phyloP scores from a whole-genome alignment of 2,329 filamentous ascomycete genomes.

The Fusarium sp. region DNA sequence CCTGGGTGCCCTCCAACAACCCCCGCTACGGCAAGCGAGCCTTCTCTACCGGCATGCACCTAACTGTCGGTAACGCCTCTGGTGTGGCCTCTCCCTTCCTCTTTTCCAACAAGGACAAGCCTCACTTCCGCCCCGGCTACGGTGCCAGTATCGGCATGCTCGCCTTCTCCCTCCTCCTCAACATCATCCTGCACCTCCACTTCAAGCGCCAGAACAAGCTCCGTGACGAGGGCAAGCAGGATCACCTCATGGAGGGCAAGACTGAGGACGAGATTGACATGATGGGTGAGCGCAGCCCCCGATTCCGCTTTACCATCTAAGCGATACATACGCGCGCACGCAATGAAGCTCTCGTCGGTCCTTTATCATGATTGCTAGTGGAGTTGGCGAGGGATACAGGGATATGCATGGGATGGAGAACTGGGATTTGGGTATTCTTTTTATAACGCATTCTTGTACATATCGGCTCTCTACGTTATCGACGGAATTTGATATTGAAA shows the following conservation, averaged over 20 bases:
- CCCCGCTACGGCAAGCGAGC: conserved; percentile 75
- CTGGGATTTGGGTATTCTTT: background rate
- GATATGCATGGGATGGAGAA: conserved; percentile 1
- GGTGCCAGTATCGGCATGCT: conserved; percentile 63
- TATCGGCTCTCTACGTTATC: conserved; percentile 1
- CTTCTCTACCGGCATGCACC: conserved; percentile 69
- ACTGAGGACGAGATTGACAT: conserved; percentile 55
- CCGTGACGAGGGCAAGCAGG: conserved; percentile 51
- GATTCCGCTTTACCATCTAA: conserved; percentile 45
- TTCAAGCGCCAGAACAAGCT: conserved; percentile 51
- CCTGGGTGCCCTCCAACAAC: conserved; percentile 65
- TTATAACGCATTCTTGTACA: conserved; percentile 1
- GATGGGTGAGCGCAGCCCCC: conserved; percentile 55
- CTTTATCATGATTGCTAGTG: conserved; percentile 1
- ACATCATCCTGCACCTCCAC: conserved; percentile 43
- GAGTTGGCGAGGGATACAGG: conserved; percentile 1
- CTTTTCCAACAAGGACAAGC: conserved; percentile 57
- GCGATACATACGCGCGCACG: background rate
- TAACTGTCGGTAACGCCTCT: conserved; percentile 71
- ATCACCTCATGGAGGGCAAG: conserved; percentile 55
- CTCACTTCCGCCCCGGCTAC: conserved; percentile 63
- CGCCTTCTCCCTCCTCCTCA: conserved; percentile 45
- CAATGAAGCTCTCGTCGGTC: background rate
- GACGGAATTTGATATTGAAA: conserved; percentile 5
- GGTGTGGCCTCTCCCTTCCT: conserved; percentile 73